Percentiles rank a stretch among this genome's conserved stretches.
These are phyloP conservation scores for Ophiostoma himal-ulmi DNA, from an alignment of 2,329 filamentous ascomycete species.

Conservation along the genomic window DNA sequence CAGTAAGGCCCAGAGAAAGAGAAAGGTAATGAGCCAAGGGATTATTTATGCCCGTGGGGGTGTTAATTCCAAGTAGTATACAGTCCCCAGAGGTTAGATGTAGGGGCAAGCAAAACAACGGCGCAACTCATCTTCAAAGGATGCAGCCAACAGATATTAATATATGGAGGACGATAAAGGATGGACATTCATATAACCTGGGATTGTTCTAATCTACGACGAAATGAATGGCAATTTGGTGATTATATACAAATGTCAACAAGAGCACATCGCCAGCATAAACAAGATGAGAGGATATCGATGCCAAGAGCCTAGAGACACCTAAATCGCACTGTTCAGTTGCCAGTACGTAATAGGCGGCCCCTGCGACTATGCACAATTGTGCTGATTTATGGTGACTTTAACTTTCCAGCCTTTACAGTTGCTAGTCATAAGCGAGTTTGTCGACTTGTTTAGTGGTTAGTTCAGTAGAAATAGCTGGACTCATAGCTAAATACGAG, in stretches of 20 bases:
- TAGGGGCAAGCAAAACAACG: background rate
- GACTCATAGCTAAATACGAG: too few relatives aligned
- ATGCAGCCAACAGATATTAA: background rate
- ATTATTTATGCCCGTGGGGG: background rate
- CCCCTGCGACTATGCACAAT: conserved; percentile 8
- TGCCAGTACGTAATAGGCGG: conserved; percentile 12
- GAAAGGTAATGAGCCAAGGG: background rate
- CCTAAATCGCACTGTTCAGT: background rate
- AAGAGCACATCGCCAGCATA: background rate
- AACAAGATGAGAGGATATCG: background rate
- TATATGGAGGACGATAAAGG: background rate
- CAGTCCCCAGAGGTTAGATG: background rate
- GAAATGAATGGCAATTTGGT: background rate
- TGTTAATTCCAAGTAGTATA: background rate
- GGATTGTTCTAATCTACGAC: too few relatives aligned
- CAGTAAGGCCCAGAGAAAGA: background rate
- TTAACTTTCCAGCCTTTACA: background rate
- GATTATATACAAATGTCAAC: background rate
- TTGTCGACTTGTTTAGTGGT: background rate
- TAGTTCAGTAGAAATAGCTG: too few relatives aligned
- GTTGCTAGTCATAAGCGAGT: background rate
- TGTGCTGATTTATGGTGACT: background rate
- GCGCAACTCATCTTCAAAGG: background rate
- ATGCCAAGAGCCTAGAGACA: conserved; percentile 1
- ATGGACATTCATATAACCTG: too few relatives aligned